Evolutionary conservation across 208 protist species (phyloP).

Genomic region (Leishmania braziliensis): DNA sequence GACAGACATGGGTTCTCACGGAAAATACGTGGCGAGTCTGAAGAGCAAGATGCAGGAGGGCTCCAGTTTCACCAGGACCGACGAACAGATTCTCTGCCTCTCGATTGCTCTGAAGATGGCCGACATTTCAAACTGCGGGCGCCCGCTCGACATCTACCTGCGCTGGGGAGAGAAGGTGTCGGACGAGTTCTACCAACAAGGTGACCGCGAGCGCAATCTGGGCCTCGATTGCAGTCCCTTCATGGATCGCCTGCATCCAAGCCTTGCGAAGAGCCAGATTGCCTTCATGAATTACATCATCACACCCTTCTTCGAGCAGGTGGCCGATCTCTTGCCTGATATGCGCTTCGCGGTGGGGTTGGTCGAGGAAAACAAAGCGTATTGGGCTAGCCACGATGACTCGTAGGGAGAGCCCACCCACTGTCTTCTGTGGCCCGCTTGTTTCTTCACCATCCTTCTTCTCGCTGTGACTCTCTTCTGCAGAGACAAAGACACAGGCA

Average conservation of each 20-base stretch:
- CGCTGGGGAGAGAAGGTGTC: constrained; percentile 90
- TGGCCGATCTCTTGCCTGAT: constrained; percentile 81
- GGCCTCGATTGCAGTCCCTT: constrained; percentile 93
- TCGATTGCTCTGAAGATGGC: constrained; percentile 94
- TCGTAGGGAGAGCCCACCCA: constrained; percentile 24
- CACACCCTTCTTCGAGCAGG: constrained; percentile 87
- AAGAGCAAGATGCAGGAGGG: constrained; percentile 72
- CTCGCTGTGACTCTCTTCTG: constrained; percentile 1
- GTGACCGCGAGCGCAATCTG: constrained; percentile 88
- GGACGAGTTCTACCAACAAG: constrained; percentile 95
- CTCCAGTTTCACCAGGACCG: constrained; percentile 60
- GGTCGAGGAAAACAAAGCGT: constrained; percentile 80
- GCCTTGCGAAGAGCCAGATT: constrained; percentile 88
- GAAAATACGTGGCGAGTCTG: constrained; percentile 76
- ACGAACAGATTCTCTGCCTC: constrained; percentile 89
- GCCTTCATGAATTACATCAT: constrained; percentile 94
- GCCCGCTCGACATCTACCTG: constrained; percentile 86
- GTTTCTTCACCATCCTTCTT: constrained; percentile 4
- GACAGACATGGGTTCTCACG: constrained; percentile 95
- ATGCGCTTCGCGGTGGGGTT: constrained; percentile 82
- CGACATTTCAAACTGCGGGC: constrained; percentile 95
- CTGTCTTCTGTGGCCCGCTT: background rate
- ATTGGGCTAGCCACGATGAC: constrained; percentile 76
- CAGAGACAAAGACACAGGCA: background rate
- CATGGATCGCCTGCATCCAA: constrained; percentile 86